Percentiles rank a stretch among this genome's conserved stretches.
Conservation (phyloP, 2,329 filamentous ascomycete species). For the Didymella glomerata region DNA sequence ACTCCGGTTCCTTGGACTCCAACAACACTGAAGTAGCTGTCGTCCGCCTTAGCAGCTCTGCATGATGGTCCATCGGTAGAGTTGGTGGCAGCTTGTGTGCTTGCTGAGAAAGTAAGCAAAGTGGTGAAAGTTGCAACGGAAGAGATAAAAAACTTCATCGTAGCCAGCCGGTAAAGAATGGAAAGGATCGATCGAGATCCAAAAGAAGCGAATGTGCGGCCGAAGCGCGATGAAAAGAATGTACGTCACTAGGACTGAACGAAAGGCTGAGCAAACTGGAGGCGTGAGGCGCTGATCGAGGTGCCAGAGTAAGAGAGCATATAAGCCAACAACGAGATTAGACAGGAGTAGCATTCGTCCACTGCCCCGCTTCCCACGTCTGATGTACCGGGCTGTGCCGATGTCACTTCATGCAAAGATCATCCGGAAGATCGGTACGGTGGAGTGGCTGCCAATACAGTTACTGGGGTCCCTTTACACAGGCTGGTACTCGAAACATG, state of each 20-base stretch:
- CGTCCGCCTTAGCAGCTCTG: conserved; percentile 28
- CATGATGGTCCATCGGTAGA: conserved; percentile 36
- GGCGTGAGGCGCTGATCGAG: conserved; percentile 4
- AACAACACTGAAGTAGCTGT: conserved; percentile 45
- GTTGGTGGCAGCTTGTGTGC: conserved; percentile 28
- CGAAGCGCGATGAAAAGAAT: conserved; percentile 30
- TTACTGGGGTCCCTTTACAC: conserved; percentile 25
- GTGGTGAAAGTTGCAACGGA: conserved; percentile 27
- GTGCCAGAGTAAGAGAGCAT: conserved; percentile 8
- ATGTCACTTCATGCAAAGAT: conserved; percentile 31
- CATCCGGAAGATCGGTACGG: conserved; percentile 1
- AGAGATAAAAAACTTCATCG: conserved; percentile 41
- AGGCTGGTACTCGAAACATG: conserved; percentile 38
- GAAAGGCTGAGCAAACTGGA: conserved; percentile 32
- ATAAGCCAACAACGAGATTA: conserved; percentile 29
- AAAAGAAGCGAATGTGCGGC: conserved; percentile 32
- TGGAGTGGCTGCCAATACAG: background rate
- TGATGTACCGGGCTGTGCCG: conserved; percentile 28
- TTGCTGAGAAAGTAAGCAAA: conserved; percentile 31
- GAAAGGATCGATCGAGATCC: conserved; percentile 36
- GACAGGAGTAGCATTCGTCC: conserved; percentile 9
- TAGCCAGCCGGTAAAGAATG: conserved; percentile 41
- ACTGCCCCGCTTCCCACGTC: conserved; percentile 29
- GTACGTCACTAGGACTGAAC: conserved; percentile 34
- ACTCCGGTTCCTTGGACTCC: conserved; percentile 45